phyloP scores from a whole-genome alignment of 257 asterid species.

The Nicotiana paniculata region DNA sequence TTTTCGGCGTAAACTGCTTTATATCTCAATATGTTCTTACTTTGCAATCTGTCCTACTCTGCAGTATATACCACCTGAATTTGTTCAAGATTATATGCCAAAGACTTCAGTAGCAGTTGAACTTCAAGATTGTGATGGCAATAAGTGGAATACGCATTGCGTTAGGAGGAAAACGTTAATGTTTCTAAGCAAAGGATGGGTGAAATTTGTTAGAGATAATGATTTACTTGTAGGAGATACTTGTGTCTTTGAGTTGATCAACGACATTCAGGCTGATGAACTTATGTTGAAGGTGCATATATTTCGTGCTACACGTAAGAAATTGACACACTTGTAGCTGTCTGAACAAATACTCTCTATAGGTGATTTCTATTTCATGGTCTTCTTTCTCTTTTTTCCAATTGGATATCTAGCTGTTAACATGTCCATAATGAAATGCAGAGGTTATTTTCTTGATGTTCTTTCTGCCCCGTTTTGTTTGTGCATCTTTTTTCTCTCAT shows the following conservation, averaged over 20 bases:
- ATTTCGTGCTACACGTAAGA: not conserved
- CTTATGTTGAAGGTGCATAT: conserved; percentile 2
- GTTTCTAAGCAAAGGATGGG: conserved; percentile 2
- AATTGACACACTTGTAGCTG: not conserved
- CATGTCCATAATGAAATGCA: not conserved
- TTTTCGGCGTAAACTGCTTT: not conserved
- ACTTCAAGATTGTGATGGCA: conserved; percentile 13
- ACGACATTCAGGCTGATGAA: not conserved
- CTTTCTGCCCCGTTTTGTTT: not conserved
- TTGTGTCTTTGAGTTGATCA: conserved; percentile 14
- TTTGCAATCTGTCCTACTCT: not conserved
- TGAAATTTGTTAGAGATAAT: not conserved
- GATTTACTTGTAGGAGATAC: conserved; percentile 9
- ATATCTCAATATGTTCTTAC: not conserved
- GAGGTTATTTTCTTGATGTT: not conserved
- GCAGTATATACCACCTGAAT: conserved; percentile 7
- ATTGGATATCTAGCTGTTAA: not conserved
- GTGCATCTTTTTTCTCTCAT: not conserved
- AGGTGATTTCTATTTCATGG: not conserved
- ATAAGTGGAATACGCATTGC: not conserved
- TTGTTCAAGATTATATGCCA: not conserved
- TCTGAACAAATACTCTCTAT: not conserved
- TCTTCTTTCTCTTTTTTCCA: not conserved
- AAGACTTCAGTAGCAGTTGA: not conserved
- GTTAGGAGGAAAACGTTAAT: not conserved